Evolutionary conservation across 2,329 filamentous ascomycete species (phyloP), one percentile per base, ranked within the genome.

Genomic region (Colletotrichum paranaense): DNA sequence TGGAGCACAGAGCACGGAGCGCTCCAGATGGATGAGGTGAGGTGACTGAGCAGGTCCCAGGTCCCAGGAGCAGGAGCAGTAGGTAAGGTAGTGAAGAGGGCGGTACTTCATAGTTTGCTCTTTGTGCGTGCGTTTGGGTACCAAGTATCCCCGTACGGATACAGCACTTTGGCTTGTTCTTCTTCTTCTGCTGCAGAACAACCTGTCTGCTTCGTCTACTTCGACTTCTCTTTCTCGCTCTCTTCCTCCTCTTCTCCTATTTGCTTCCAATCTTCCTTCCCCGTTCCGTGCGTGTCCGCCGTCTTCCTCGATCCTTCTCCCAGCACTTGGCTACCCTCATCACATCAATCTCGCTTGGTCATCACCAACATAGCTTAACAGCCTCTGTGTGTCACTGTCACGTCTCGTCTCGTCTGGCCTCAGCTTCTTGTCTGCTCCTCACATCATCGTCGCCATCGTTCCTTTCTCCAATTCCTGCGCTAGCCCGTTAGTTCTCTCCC

Each of bases 401-500:
- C 56, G 53, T 68, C 57, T 62, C 56, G 53, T 68, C 57, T 62
- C 56, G 52, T 67, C 63, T 56, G 30, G 24, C n/a, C 32, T 53
- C 26, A 38, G 56, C 67, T 26, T 57, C 49, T 42, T 19, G 28
- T 42, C n/a, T n/a, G 28, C 28, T 70, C 53, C 38, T 55, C 58
- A 28, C 14, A 32, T 68, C 42, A 16, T 63, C 53, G 26, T 32
- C 28, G 42, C 19, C 16, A 14, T 38, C 35, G 9, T 65, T 62
- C 58, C n/a, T 55, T 60, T 60, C 32, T 52, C 46, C 19, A 16
- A 32, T 24, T 56, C 46, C 26, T 26, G 38, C 60, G 67, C 70
- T 70, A 73, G 59, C 56, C 56, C 30, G 38, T 64, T 65, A 65
- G 62, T 62, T 65, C 35, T 70, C 60, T 70, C 26, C 55, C 26